phyloP scores from a whole-genome alignment of 2,329 filamentous ascomycete species.

The Chrysosphaeria jannelii region DNA sequence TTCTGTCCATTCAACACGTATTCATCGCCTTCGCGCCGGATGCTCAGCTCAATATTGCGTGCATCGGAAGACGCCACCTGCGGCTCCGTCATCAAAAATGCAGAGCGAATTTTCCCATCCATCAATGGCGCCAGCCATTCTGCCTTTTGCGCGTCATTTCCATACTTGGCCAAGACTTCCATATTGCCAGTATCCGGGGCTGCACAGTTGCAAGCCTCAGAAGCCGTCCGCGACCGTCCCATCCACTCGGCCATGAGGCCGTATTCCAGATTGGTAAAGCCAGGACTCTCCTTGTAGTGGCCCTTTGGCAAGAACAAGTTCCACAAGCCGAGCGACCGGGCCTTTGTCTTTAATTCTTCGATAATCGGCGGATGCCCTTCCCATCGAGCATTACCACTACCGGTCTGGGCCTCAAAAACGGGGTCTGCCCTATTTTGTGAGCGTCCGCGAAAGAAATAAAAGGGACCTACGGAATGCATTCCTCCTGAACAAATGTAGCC shows the following conservation, averaged over 20 bases:
- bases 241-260: conserved; percentile 92
- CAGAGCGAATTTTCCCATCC: conserved; percentile 59
- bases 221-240: conserved; percentile 57
- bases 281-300: conserved; percentile 85
- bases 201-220: conserved; percentile 69
- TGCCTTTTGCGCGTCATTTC: conserved; percentile 57
- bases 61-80: conserved; percentile 73
- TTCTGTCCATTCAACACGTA: conserved; percentile 88
- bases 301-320: conserved; percentile 93
- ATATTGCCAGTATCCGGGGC: conserved; percentile 88
- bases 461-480: conserved; percentile 43
- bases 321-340: conserved; percentile 64
- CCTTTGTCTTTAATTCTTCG: conserved; percentile 69
- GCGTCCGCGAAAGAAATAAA: background rate
- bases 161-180: conserved; percentile 83
- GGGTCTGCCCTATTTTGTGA: conserved; percentile 32
- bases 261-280: conserved; percentile 88
- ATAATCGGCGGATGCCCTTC: conserved; percentile 49
- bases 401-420: conserved; percentile 52
- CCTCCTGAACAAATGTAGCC: conserved; percentile 88
- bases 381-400: conserved; percentile 50
- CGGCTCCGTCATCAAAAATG: conserved; percentile 85
- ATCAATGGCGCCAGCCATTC: conserved; percentile 58
- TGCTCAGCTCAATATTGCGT: conserved; percentile 67
- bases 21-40: conserved; percentile 55